phyloP scores from a whole-genome alignment of 176 grass and related monocot genomes.

The Carex kokanica region DNA sequence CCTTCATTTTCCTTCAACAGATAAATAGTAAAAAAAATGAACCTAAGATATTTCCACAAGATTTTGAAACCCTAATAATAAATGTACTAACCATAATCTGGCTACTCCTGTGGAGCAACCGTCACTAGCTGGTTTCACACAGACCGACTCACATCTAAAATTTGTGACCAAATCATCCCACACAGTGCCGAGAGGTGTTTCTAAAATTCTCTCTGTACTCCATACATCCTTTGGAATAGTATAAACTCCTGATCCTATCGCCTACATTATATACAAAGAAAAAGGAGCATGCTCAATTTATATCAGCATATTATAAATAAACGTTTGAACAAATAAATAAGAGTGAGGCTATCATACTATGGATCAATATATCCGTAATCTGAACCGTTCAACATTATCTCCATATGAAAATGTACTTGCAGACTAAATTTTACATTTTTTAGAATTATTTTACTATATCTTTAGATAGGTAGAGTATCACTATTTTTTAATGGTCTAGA shows the following conservation, averaged over 20 bases:
- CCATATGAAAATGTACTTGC: too few species aligned
- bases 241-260: conserved; percentile 57
- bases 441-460: too few species aligned
- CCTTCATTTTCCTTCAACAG: background rate
- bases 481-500: too few species aligned
- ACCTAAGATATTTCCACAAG: background rate
- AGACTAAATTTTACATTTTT: too few species aligned
- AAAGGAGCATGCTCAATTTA: background rate
- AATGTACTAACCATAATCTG: conserved; percentile 65
- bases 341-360: too few species aligned
- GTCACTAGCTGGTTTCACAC: conserved; percentile 91
- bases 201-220: conserved; percentile 46
- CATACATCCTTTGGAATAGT: conserved; percentile 85
- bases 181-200: conserved; percentile 40
- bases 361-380: too few species aligned
- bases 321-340: background rate
- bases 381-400: too few species aligned
- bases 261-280: conserved; percentile 29
- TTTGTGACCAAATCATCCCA: conserved; percentile 60
- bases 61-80: background rate
- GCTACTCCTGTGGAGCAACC: conserved; percentile 98
- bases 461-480: too few species aligned
- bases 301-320: conserved; percentile 14
- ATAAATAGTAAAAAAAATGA: background rate
- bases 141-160: conserved; percentile 56